These are phyloP conservation scores for Russula sp. DNA, from an alignment of 768 basidiomycete genomes.

Conservation along the genomic window DNA sequence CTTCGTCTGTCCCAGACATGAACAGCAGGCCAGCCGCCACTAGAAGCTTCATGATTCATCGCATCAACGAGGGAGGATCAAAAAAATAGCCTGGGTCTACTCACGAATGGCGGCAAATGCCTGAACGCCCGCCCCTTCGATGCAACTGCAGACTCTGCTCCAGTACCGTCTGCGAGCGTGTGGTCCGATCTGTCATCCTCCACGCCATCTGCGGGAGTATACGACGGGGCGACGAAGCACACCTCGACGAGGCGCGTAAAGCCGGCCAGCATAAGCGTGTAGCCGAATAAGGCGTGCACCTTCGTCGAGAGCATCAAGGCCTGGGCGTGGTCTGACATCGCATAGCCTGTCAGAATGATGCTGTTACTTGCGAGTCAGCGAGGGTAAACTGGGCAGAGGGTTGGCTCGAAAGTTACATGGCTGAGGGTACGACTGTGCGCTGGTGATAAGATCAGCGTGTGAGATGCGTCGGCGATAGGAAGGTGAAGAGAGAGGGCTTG, in stretches of 20 bases:
- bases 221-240: constrained; percentile 56
- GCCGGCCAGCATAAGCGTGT: constrained; percentile 80
- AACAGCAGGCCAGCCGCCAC: constrained; percentile 52
- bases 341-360: constrained; percentile 89
- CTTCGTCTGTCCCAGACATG: constrained; percentile 93
- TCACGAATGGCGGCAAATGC: constrained; percentile 83
- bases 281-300: constrained; percentile 84
- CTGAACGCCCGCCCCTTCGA: constrained; percentile 55
- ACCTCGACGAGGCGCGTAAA: constrained; percentile 75
- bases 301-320: constrained; percentile 76
- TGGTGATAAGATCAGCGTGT: constrained; percentile 27
- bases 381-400: constrained; percentile 1
- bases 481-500: constrained; percentile 28
- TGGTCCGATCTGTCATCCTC: constrained; percentile 61
- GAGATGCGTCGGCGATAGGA: constrained; percentile 2
- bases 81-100: constrained; percentile 30
- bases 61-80: constrained; percentile 45
- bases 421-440: constrained; percentile 73
- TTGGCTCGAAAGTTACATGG: constrained; percentile 52
- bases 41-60: constrained; percentile 52
- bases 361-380: constrained; percentile 32
- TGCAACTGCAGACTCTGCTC: constrained; percentile 28
- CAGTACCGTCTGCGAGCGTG: constrained; percentile 45
- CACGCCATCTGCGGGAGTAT: constrained; percentile 32
- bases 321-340: constrained; percentile 87